These are phyloP conservation scores for Tarenaya hassleriana DNA, from an alignment of 345 rosid genomes.

Conservation along the genomic window DNA sequence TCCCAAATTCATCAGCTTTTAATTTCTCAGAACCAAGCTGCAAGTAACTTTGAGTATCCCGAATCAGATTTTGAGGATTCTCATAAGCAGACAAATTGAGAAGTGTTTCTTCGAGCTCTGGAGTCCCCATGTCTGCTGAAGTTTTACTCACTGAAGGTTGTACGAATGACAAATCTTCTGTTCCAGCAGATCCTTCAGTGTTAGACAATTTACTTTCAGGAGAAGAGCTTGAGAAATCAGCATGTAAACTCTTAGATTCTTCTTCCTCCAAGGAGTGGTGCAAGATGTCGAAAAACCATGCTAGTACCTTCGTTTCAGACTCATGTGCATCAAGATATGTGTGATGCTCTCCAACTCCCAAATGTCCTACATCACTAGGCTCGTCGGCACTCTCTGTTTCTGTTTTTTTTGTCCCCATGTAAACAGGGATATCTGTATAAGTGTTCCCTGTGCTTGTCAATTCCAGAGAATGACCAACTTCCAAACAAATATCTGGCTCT, in stretches of 20 bases:
- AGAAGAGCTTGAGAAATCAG: constrained; percentile 2
- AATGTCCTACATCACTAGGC: background rate
- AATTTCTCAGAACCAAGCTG: constrained; percentile 9
- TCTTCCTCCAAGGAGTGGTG: constrained; percentile 14
- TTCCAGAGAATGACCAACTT: constrained; percentile 16
- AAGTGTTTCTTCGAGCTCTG: constrained; percentile 1
- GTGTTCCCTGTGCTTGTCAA: background rate
- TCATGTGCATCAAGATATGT: constrained; percentile 2
- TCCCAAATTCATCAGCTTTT: constrained; percentile 8
- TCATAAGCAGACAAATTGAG: constrained; percentile 8
- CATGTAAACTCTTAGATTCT: constrained; percentile 1
- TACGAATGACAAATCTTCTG: background rate
- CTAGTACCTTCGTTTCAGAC: constrained; percentile 12
- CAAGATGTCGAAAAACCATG: constrained; percentile 8
- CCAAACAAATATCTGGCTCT: background rate
- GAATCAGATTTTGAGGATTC: constrained; percentile 5
- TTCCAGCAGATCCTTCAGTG: constrained; percentile 5
- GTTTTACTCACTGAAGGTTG: background rate
- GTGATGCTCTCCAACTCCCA: constrained; percentile 4
- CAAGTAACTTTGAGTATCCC: background rate
- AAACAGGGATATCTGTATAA: constrained; percentile 8
- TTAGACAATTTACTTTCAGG: constrained; percentile 1
- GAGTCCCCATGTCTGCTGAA: constrained; percentile 4
- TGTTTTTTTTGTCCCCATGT: constrained; percentile 8
- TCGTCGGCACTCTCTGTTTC: constrained; percentile 14